phyloP scores from a whole-genome alignment of 495 filamentous ascomycete species.

The Halenospora varia region DNA sequence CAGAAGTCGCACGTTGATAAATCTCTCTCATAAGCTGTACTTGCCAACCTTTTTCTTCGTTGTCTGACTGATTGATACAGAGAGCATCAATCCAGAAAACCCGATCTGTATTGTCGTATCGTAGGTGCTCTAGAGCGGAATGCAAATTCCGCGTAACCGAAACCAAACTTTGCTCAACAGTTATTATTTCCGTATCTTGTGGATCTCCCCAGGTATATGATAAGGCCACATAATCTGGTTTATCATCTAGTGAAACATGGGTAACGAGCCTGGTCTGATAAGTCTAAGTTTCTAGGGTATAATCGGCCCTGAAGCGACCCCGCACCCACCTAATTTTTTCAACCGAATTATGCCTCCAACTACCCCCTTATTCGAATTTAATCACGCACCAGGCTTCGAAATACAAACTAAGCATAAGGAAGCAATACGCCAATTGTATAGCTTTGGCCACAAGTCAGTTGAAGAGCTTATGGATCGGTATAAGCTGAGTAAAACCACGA shows the following conservation, averaged over 20 bases:
- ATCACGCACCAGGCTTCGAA: too few relatives aligned
- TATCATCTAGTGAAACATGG: constrained; percentile 30
- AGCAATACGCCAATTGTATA: too few relatives aligned
- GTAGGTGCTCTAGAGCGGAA: constrained; percentile 16
- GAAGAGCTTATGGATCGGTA: too few relatives aligned
- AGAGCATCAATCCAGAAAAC: constrained; percentile 14
- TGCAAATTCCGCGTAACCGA: constrained; percentile 2
- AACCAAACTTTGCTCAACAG: neutral
- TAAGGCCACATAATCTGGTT: constrained; percentile 10
- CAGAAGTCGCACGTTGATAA: neutral
- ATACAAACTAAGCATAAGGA: too few relatives aligned
- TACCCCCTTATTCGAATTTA: too few relatives aligned
- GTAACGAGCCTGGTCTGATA: too few relatives aligned
- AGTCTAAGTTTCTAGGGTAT: too few relatives aligned
- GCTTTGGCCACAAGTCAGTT: too few relatives aligned
- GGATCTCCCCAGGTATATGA: constrained; percentile 17
- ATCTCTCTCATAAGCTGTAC: neutral
- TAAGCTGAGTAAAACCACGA: too few relatives aligned
- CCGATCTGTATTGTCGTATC: constrained; percentile 9
- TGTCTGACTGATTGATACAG: constrained; percentile 15
- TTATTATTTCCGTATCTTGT: neutral
- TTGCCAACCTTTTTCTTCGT: constrained; percentile 2
- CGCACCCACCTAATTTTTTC: too few relatives aligned
- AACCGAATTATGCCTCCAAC: too few relatives aligned
- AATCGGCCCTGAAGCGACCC: too few relatives aligned